Base-by-base conservation (phyloP, 768 basidiomycete species). In the Rhizopogon rudus region DNA sequence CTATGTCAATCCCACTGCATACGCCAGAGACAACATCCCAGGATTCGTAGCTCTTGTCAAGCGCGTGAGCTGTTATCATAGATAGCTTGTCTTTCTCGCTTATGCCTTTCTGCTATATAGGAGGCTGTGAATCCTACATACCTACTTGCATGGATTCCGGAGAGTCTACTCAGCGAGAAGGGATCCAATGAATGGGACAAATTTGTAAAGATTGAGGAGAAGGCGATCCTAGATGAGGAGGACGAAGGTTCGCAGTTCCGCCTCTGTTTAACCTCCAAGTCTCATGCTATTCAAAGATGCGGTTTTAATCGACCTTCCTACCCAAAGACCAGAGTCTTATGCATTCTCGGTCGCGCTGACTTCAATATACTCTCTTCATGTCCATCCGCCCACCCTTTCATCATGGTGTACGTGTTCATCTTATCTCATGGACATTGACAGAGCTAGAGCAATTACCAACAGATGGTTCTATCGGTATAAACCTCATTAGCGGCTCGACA, bases 261-360 rank as follows among this genome's bases (percentile, higher is more conserved):
- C 37, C 51, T 53, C 28, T 41, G 28, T n/a, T 58, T 50, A 55
- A 55, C 53, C 57, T 35, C 12, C 51, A 37, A 39, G 6, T 1
- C 48, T 37, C 13, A 49, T 9, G 9, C 35, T 3, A 40, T 57
- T 16, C 43, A 25, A 57, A 93, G 92, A 94, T 64, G 85, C 85
- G 29, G 88, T 94, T 22, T 79, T 93, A 41, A 91, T 94, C 58
- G 88, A 93, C 61, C 77, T 93, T 53, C 93, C 93, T 33, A 82
- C 82, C 1, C 87, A 88, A 61, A 77, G 87, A 49, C 88, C 92
- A 3, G 91, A 95, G 68, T 90, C 90, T 17, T 97, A 97, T 65
- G 93, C 94, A 1, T 97, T 97, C 74, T 95, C 94, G n/a, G 89
- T 96, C 0, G 89, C 94, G 9, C 65, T 97, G 44, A 88, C 88